Evolutionary conservation across 352 stramenopile species (phyloP).

Genomic region (Albugo candida): DNA sequence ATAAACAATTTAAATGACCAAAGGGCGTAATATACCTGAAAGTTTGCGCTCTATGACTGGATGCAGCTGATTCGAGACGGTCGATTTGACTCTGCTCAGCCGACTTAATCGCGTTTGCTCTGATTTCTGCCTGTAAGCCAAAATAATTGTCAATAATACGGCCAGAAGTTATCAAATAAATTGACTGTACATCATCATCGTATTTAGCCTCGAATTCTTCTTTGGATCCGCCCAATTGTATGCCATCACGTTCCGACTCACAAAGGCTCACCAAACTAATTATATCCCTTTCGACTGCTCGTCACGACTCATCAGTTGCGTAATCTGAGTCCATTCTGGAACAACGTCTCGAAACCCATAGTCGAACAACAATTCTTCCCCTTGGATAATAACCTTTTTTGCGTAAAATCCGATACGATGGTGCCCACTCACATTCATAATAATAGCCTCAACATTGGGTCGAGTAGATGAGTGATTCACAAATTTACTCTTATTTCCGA

Average conservation of each 20-base stretch:
- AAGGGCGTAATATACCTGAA: conserved; percentile 19
- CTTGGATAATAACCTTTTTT: conserved; percentile 59
- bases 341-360: conserved; percentile 69
- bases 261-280: background rate
- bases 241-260: conserved; percentile 18
- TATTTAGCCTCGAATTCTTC: conserved; percentile 52
- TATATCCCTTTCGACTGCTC: conserved; percentile 1
- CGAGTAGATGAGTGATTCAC: conserved; percentile 68
- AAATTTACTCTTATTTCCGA: conserved; percentile 93
- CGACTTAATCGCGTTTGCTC: conserved; percentile 48
- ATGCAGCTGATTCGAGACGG: conserved; percentile 56
- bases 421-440: conserved; percentile 83
- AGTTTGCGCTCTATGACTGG: conserved; percentile 42
- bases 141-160: background rate
- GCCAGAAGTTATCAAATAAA: background rate
- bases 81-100: conserved; percentile 47
- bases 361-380: conserved; percentile 77
- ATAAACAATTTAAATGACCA: too few species aligned
- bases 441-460: conserved; percentile 73
- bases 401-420: conserved; percentile 89
- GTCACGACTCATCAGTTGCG: conserved; percentile 22
- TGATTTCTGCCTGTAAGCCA: conserved; percentile 31
- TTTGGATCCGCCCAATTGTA: conserved; percentile 73
- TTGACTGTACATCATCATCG: conserved; percentile 60
- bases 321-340: conserved; percentile 33